These are phyloP conservation scores for grape (Vitis vinifera) DNA, from an alignment of 164 flowering plant genomes.

Conservation along the genomic window DNA sequence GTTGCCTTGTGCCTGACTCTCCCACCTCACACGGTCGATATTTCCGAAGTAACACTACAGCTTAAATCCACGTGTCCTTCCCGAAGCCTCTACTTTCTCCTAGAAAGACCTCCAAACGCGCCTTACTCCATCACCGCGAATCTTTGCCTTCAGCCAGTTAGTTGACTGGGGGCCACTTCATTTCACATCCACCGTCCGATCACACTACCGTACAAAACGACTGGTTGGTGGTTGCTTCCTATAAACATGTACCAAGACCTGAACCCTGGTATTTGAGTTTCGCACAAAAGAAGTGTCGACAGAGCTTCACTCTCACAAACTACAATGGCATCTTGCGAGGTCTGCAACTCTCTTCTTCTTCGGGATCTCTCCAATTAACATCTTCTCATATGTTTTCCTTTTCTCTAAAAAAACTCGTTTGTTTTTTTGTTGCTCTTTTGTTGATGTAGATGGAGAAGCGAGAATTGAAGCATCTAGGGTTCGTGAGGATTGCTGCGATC, in stretches of 20 bases:
- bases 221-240: no score
- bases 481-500: slow-evolving; percentile 42
- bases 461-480: slow-evolving; percentile 52
- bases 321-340: no score
- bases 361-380: neutral
- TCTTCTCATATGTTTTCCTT: neutral
- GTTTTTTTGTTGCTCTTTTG: neutral
- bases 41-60: no score
- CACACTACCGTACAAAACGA: neutral
- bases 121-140: neutral
- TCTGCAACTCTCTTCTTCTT: neutral
- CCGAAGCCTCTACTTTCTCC: slow-evolving; percentile 17
- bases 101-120: neutral
- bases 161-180: neutral
- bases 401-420: neutral
- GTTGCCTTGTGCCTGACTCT: no score
- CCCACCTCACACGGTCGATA: no score
- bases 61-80: slow-evolving; percentile 23
- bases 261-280: no score
- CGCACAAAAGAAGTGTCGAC: no score
- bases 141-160: neutral
- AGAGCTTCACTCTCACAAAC: no score
- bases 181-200: slow-evolving; percentile 13
- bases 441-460: slow-evolving; percentile 18
- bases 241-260: no score